A percentile compares a stretch with the other conserved stretches of the same genome.
Conservation (phyloP, 441 rosid genomes). For the Metrosideros polymorpha region DNA sequence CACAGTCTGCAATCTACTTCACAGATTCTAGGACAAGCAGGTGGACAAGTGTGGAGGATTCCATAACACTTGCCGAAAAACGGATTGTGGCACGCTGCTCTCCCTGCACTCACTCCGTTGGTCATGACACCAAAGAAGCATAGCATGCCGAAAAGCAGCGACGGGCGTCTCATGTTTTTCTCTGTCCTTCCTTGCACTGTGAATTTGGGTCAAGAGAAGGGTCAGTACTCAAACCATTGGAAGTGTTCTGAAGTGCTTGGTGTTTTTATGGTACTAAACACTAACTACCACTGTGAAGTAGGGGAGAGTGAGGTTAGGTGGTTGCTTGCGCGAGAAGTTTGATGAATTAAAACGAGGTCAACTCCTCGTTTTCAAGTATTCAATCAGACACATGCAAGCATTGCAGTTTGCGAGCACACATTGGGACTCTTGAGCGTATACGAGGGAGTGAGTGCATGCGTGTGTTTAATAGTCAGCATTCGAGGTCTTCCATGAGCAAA, state of each 20-base stretch:
- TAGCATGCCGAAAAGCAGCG: background rate
- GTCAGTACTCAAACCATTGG: background rate
- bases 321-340: background rate
- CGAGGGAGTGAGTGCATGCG: background rate
- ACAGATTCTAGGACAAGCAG: constrained; percentile 4
- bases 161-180: background rate
- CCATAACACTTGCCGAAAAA: constrained; percentile 1
- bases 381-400: background rate
- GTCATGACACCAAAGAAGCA: background rate
- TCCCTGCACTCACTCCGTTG: background rate
- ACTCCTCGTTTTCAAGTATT: background rate
- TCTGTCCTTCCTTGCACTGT: background rate
- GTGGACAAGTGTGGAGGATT: constrained; percentile 4
- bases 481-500: background rate
- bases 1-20: constrained; percentile 6
- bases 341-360: background rate
- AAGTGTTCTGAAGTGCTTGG: background rate
- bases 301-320: background rate
- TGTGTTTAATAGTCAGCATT: background rate
- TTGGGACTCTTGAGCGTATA: background rate
- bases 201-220: background rate
- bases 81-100: constrained; percentile 5
- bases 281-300: background rate
- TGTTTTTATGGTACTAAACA: background rate
- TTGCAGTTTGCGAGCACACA: background rate